These are phyloP conservation scores for Penicillium pulvis DNA, from an alignment of 495 filamentous ascomycete genomes.

Conservation along the genomic window DNA sequence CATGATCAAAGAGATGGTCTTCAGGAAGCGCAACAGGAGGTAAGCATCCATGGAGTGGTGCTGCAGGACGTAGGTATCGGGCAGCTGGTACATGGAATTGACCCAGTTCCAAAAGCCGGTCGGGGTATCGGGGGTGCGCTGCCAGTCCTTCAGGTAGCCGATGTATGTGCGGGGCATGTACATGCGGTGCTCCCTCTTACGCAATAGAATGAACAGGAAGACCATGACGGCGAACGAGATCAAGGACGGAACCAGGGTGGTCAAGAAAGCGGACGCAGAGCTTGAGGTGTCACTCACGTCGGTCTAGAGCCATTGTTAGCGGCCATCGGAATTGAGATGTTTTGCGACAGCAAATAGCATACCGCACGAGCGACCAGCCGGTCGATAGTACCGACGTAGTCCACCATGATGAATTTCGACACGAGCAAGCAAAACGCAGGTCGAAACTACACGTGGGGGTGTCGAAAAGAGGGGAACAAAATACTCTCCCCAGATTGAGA, in stretches of 20 bases:
- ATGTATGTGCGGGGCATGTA: constrained; percentile 92
- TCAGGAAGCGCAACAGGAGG: constrained; percentile 82
- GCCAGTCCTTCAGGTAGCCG: constrained; percentile 65
- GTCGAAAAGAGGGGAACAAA: constrained; percentile 2
- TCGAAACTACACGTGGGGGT: background rate
- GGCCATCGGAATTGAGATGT: background rate
- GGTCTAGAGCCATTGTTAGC: background rate
- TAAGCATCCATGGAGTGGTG: constrained; percentile 90
- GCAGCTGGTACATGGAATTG: constrained; percentile 71
- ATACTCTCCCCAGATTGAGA: constrained; percentile 1
- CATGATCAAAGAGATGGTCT: constrained; percentile 68
- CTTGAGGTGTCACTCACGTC: constrained; percentile 33
- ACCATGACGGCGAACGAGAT: constrained; percentile 60
- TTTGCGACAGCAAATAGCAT: background rate
- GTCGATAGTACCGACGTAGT: constrained; percentile 30
- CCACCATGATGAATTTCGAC: constrained; percentile 29
- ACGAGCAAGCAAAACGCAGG: background rate
- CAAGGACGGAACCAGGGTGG: constrained; percentile 66
- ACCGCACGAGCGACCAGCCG: constrained; percentile 28
- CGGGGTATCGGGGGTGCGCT: constrained; percentile 68
- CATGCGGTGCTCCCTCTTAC: constrained; percentile 68
- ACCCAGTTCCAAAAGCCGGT: constrained; percentile 78
- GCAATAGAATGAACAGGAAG: constrained; percentile 73
- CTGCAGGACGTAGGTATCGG: constrained; percentile 81
- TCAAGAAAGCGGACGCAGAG: constrained; percentile 61